Base-by-base conservation (phyloP, 208 protist species). In the Leishmania lainsoni region DNA sequence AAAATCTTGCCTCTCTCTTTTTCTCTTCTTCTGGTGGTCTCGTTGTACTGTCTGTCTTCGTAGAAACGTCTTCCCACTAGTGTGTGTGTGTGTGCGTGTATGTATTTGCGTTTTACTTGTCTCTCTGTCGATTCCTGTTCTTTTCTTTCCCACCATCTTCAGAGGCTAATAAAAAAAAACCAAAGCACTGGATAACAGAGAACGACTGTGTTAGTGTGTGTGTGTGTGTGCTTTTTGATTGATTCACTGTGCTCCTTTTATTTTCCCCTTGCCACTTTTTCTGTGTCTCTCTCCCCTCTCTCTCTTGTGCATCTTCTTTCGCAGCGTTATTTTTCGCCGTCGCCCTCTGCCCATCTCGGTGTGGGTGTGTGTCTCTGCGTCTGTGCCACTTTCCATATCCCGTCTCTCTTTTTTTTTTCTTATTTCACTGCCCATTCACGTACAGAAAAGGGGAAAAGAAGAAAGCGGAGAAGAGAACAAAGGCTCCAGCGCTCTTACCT, bases 371-470 rank as follows among this genome's bases (percentile, higher is more conserved):
- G n/a, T 71, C 35, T 71, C 66, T 1, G 16, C 20, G 20, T 59
- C 54, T 59, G 54, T 45, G 66, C n/a, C 20, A 22, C 76, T 76
- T 26, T 32, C 45, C 22, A 74, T 79, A 14, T 72, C 63, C 22
- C 70, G 35, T 65, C 59, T 71, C 0, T 39, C 35, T 39, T 54
- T 75, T 79, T 73, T 78, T 79, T 48, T 78, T 69, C 59, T 65
- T 66, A 71, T 71, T 69, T 9, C 52, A 56, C 14, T 73, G 16
- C 56, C 49, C 56, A 54, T 80, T 75, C 32, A 49, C 35, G 10
- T 54, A 51, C 9, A 78, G 39, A 20, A 20, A 48, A 71, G 42
- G 35, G 35, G 35, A 76, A 73, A 75, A 82, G 73, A 77, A 52
- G 32, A 78, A 61, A 10, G 26, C 59, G 29, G 29, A 73, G 26